Percentiles rank a stretch among this genome's conserved stretches.
Conservation (phyloP, 768 basidiomycete genomes). For the Boletus rubescentipes region DNA sequence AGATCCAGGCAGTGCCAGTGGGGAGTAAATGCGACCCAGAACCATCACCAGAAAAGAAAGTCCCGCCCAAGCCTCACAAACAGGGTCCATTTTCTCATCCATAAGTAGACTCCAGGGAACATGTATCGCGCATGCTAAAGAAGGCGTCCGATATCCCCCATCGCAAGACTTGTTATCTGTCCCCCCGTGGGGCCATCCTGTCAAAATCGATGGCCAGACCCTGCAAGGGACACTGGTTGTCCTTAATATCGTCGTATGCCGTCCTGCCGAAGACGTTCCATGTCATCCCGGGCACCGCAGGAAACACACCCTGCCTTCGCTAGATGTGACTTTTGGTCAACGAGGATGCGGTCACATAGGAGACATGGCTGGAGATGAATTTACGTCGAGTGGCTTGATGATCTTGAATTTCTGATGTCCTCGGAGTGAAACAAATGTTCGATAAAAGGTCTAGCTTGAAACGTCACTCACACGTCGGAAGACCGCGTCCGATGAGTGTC, state of each 20-base stretch:
- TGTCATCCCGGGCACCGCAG: neutral
- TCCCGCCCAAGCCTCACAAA: neutral
- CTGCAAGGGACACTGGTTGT: neutral
- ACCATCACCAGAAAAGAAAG: slow-evolving; percentile 10
- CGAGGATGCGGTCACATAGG: slow-evolving; percentile 7
- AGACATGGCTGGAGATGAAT: neutral
- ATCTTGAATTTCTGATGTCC: neutral
- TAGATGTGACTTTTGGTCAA: neutral
- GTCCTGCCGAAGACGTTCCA: slow-evolving; percentile 1
- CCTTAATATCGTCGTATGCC: neutral
- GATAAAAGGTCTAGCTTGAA: slow-evolving; percentile 3
- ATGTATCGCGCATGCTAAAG: neutral
- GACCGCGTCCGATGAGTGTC: neutral
- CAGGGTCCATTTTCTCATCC: slow-evolving; percentile 18
- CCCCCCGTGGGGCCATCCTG: neutral
- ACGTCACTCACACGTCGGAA: slow-evolving; percentile 8
- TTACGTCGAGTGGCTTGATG: slow-evolving; percentile 12
- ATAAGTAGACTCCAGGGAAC: slow-evolving; percentile 5
- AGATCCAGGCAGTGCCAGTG: neutral
- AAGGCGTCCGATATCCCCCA: slow-evolving; percentile 4
- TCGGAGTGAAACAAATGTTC: slow-evolving; percentile 2
- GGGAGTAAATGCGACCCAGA: neutral
- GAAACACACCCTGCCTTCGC: neutral
- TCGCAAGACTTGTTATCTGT: neutral
- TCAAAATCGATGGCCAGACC: neutral